phyloP scores from a whole-genome alignment of 345 rosid genomes.

The Hibiscus tridactylites region DNA sequence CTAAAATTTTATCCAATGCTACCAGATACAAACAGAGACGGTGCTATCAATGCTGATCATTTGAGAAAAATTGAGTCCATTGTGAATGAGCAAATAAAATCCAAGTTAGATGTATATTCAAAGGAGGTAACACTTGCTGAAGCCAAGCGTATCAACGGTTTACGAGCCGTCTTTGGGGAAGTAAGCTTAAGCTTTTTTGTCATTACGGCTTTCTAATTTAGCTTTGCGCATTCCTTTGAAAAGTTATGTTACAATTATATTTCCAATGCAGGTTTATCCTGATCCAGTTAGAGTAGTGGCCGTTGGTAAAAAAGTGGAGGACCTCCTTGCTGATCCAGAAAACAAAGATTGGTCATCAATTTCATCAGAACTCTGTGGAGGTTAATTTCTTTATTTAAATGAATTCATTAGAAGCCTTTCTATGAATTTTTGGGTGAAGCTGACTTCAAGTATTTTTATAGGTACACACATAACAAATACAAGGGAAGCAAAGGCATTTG shows the following conservation, averaged over 20 bases:
- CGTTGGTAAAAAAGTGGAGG: slow-evolving; percentile 70
- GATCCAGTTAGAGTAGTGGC: slow-evolving; percentile 96
- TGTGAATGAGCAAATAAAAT: slow-evolving; percentile 84
- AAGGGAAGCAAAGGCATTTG: slow-evolving; percentile 87
- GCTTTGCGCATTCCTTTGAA: background rate
- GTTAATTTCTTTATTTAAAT: slow-evolving; percentile 25
- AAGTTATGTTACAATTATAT: background rate
- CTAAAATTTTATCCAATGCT: slow-evolving; percentile 12
- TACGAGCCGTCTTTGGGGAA: slow-evolving; percentile 98
- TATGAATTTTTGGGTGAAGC: slow-evolving; percentile 18
- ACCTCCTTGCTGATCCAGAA: slow-evolving; percentile 79
- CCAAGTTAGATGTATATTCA: slow-evolving; percentile 71
- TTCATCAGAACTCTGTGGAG: slow-evolving; percentile 98
- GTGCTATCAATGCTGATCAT: slow-evolving; percentile 69
- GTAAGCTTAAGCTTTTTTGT: slow-evolving; percentile 32
- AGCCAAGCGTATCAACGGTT: slow-evolving; percentile 69
- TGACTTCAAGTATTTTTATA: slow-evolving; percentile 19
- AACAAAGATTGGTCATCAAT: slow-evolving; percentile 61
- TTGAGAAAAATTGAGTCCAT: slow-evolving; percentile 76
- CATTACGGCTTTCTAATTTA: slow-evolving; percentile 6
- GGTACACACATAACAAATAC: slow-evolving; percentile 95
- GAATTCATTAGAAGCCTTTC: slow-evolving; percentile 1
- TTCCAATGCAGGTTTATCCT: slow-evolving; percentile 65
- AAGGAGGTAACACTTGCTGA: slow-evolving; percentile 74
- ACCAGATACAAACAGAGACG: slow-evolving; percentile 38